Evolutionary conservation across 306 rosid species (phyloP), one percentile per base, ranked within the genome.

Genomic region (Prosopis cineraria): DNA sequence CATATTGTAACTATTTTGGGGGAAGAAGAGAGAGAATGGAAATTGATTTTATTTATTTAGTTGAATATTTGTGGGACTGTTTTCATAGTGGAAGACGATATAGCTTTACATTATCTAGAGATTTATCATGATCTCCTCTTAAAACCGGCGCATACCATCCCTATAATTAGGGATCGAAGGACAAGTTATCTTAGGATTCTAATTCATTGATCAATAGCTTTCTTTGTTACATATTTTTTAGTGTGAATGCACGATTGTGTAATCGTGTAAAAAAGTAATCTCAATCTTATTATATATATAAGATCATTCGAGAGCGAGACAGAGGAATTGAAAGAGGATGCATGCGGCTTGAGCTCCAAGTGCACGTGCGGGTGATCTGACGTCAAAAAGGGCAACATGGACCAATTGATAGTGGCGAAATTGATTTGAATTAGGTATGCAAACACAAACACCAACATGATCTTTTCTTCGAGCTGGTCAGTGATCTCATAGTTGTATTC

Each of bases 351-450:
- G n/a, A 37, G 41, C 24, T 29, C 7, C 20, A 41, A 53, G 36
- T 56, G 72, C 66, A 59, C 53, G 66, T 45, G 63, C 8, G 80
- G 59, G 40, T 68, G 76, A n/a, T n/a, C n/a, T n/a, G 59, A 73
- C 80, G 33, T 43, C n/a, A 72, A 30, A 3, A 53, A 73, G 33
- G 44, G 62, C 31, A 22, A 74, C 50, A 44, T 34, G 25, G 75
- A 27, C 71, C 78, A 81, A 39, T 76, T 33, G 66, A 41, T 12
- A 58, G 56, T 25, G 31, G 7, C 5, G 65, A 74, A 74, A 44
- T 10, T 81, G 83, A 67, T 8, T 62, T 10, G 55, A 63, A 68
- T 68, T 80, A 56, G 74, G 85, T 76, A 81, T 37, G 62, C 43
- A 37, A 67, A 67, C 52, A 75, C 53, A 60, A 25, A 70, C 44